Conservation (phyloP, 495 filamentous ascomycete genomes). For the Penicillium fimorum region DNA sequence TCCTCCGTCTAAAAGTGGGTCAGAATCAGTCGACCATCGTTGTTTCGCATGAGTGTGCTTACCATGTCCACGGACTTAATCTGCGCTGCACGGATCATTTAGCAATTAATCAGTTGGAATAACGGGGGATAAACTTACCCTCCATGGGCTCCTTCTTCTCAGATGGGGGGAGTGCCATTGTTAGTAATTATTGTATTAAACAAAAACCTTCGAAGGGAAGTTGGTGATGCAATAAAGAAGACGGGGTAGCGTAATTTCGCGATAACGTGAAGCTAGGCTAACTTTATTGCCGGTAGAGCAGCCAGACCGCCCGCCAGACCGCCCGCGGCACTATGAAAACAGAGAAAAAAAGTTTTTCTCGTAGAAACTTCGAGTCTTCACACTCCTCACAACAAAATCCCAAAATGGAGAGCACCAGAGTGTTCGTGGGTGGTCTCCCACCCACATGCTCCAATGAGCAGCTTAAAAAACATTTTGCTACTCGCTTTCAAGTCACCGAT, state of each 20-base stretch:
- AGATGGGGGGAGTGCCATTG: constrained; percentile 37
- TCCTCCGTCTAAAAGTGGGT: constrained; percentile 71
- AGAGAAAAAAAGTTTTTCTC: constrained; percentile 34
- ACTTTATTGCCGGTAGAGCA: constrained; percentile 20
- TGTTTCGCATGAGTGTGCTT: constrained; percentile 23
- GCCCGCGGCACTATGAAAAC: constrained; percentile 36
- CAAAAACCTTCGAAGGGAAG: background rate
- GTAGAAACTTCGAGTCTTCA: constrained; percentile 19
- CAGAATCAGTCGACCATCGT: background rate
- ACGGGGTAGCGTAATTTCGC: constrained; percentile 11
- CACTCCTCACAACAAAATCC: constrained; percentile 23
- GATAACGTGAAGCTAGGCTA: constrained; percentile 7
- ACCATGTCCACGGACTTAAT: constrained; percentile 99
- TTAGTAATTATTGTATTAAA: constrained; percentile 12
- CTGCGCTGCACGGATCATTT: constrained; percentile 61
- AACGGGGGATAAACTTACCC: constrained; percentile 45
- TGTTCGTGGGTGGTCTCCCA: constrained; percentile 87
- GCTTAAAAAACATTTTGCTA: constrained; percentile 82
- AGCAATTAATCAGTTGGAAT: constrained; percentile 21
- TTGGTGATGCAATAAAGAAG: constrained; percentile 1
- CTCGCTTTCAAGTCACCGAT: constrained; percentile 76
- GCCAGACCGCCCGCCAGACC: constrained; percentile 28
- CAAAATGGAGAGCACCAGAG: constrained; percentile 59
- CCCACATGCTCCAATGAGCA: constrained; percentile 73
- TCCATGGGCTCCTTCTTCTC: constrained; percentile 72